Evolutionary conservation across 768 basidiomycete species (phyloP), one percentile per base, ranked within the genome.

Genomic region (Psilocybe subaeruginosa): DNA sequence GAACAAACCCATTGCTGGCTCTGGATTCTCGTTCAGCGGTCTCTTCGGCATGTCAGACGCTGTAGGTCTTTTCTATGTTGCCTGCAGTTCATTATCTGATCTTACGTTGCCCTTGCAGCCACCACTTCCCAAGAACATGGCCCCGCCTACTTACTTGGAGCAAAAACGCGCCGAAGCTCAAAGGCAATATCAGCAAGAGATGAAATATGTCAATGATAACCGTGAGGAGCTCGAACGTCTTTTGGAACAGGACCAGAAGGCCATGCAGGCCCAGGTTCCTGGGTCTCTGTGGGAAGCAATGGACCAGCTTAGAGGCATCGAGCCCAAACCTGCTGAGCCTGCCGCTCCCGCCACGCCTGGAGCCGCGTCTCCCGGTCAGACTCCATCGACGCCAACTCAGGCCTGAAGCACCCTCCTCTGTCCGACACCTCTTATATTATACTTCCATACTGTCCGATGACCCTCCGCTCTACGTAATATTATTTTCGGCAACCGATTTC

Each of bases 61-160:
- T 27, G 60, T 71, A 31, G 68, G 61, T 56, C 4, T 50, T 33
- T 6, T 53, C 27, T 73, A 49, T 58, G 70, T 68, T 51, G 23
- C 5, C 35, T 41, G 16, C 41, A 45, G 4, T 49, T 35, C 23
- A 23, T 37, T 41, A 4, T 1, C 27, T 60, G 11, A 39, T 3
- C n/a, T 27, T 17, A 9, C 11, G 33, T 31, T 2, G 46, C 35
- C 45, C n/a, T 33, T 45, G 8, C 33, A 50, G 54, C 27, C 70
- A 54, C 47, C 70, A 35, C 62, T 59, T 17, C 56, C 72, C 33
- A 70, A 69, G 27, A 69, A 69, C 16, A 72, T 65, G 9, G 70
- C 78, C 12, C 83, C 84, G 0, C 78, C 75, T 1, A 84, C 83
- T 3, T 85, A 85, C 63, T 77, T 85, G 19, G 84, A 85, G 63